These are phyloP conservation scores for Begonia fuchsioides DNA, from an alignment of 306 rosid species.

Conservation along the genomic window DNA sequence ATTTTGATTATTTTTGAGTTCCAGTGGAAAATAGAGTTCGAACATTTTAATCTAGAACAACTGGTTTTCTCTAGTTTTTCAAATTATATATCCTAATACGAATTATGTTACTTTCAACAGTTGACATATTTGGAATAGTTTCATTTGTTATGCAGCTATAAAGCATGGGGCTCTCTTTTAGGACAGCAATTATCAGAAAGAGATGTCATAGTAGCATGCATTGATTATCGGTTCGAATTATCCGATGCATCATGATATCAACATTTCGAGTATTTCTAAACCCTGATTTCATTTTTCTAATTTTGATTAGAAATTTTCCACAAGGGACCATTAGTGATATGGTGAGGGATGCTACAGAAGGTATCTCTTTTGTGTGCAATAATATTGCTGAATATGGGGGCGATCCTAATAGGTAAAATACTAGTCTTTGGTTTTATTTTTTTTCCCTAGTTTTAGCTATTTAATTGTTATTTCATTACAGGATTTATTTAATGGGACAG, in stretches of 20 bases:
- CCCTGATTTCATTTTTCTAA: not conserved
- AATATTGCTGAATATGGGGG: conserved; percentile 89
- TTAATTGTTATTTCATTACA: conserved; percentile 10
- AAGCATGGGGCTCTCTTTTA: conserved; percentile 94
- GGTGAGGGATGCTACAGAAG: conserved; percentile 73
- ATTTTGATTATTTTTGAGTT: conserved; percentile 2
- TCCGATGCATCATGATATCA: not conserved
- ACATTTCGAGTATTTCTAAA: not conserved
- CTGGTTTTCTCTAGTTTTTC: no score
- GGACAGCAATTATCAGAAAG: conserved; percentile 79
- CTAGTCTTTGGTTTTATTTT: not conserved
- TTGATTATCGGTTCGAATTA: conserved; percentile 61
- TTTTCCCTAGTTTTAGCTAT: no score
- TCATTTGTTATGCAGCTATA: conserved; percentile 38
- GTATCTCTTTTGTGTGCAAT: conserved; percentile 82
- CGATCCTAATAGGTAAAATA: conserved; percentile 55
- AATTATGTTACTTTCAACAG: no score
- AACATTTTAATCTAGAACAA: not conserved
- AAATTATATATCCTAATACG: no score
- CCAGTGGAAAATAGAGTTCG: not conserved
- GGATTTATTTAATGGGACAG: conserved; percentile 95
- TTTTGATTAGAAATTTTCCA: conserved; percentile 71
- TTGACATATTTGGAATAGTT: no score
- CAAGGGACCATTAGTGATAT: conserved; percentile 88
- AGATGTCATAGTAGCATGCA: conserved; percentile 86